Base-by-base conservation (phyloP, 768 basidiomycete genomes). In the Pulveroboletus sp. region DNA sequence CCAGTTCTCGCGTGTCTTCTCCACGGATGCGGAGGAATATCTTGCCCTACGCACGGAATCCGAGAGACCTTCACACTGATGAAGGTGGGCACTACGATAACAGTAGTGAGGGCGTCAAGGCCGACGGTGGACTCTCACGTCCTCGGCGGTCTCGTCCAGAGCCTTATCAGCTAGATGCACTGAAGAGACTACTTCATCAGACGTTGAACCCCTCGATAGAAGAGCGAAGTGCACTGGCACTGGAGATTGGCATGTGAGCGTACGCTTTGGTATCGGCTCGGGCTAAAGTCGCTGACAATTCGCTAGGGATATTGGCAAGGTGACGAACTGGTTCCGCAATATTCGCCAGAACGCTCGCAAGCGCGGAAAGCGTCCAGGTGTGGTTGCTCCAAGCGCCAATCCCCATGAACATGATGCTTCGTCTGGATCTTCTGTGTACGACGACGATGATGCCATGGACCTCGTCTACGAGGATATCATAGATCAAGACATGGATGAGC, bases 261-360 rank as follows among this genome's bases (percentile, higher is more conserved):
- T 54, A 60, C 42, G 39, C 27, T 26, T 26, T 31, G 28, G 10
- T 15, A 12, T 35, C 10, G 5, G 3, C 27, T 15, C 28, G 15
- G 40, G 39, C 47, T 50, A 27, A 27, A 36, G 45, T 59, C 14
- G 26, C 31, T 58, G 51, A 50, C 61, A 47, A 49, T 53, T 49
- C 46, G 47, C 12, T 50, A 83, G 81, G 88, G 88, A 91, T 68
- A 67, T 90, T 49, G 84, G 82, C 56, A 89, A 88, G 69, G 87
- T 91, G 46, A 89, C 88, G 15, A 91, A 91, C 65, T 91, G 88
- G 88, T 90, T 90, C 75, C 76, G 88, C 32, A 91, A 91, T 62
- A 75, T 90, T 50, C 79, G 88, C 33, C 88, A 91, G 69, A 86
- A 85, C 15, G 77, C 87, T n/a, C 72, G 87, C 38, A 89, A 83